Evolutionary conservation across 1,284 basidiomycete genomes (phyloP), one percentile per base, ranked within the genome.

Genomic region (Meira nashicola): DNA sequence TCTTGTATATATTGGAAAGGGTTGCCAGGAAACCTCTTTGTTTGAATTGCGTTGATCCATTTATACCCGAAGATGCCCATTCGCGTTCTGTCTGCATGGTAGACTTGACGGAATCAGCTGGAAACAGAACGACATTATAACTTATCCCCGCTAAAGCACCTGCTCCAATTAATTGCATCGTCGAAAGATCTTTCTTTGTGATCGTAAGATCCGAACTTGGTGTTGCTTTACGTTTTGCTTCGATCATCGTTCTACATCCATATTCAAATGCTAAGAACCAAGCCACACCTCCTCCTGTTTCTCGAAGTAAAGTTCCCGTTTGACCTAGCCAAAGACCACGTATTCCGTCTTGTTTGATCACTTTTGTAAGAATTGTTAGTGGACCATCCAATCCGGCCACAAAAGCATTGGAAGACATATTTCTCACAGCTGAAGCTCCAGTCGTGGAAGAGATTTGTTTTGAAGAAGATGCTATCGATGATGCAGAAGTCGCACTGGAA

Each of bases 1-100:
- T 84, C 33, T 70, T 79, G 73, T 89, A 95, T 81, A 97, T 87
- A 66, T 85, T 85, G 66, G 79, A 82, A 19, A 86, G 86, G n/a
- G 87, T 89, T 41, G 83, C 82, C 49, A 84, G 76, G 72, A 96
- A 96, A 8, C 86, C 83, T 43, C 83, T 71, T 17, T 77, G 63
- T 37, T 79, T 72, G 1, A 87, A 86, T 19, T 57, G 23, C 1
- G 40, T 37, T 10, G 14, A 15, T 14, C 23, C 50, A 41, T 37
- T 25, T 4, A 17, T 28, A 9, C 23, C 23, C 12, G 56, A n/a
- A 0, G 58, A 60, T 9, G 86, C 82, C 63, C 96, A 82, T 80
- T 96, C 93, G 55, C 89, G 88, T 78, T 88, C 88, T 0, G 94
- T 97, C 82, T 97, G 94, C 79, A 98, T 90, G 47, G 91, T 85